Evolutionary conservation across 1,139 yeast species (phyloP), one percentile per base, ranked within the genome.

Genomic region (Casaregolazyma suthepensis): DNA sequence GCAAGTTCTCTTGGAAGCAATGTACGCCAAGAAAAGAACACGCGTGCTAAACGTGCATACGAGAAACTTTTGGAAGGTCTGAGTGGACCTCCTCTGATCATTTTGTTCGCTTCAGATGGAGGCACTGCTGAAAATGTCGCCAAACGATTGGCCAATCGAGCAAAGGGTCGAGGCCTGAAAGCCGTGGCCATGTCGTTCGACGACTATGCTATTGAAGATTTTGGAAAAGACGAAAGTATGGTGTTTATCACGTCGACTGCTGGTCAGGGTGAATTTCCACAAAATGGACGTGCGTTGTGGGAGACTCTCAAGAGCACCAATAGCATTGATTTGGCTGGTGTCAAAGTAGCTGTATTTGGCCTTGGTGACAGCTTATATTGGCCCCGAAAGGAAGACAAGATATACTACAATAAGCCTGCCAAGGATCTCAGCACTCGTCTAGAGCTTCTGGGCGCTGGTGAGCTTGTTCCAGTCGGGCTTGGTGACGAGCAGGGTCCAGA

Each of bases 401-500:
- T 87, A 68, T 91, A 88, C 73, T 91, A 89, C 73, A 91, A 91
- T 75, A 90, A 90, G 70, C 98, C 98, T n/a, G 81, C 85, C 35
- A 78, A 79, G 62, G 97, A 90, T 68, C 73, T 91, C 57, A 75
- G 71, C 66, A 79, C 78, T 59, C 83, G 85, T 61, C 72, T 91
- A 58, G 74, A 74, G 59, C 74, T 85, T 56, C 77, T 88, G 56
- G 93, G 96, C 47, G 96, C 87, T 57, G 80, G 78, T 56, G 83
- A 81, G 56, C 74, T 91, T 54, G 79, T 82, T 54, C 89, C 86
- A 10, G 71, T 90, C 49, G 97, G 96, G 13, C 76, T 87, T 52
- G 98, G 98, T 71, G 97, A 91, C 70, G 98, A 91, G 66, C 98
- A 93, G 73, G 98, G 88, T 69, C 96, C 96, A 43, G 98, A 91